Evolutionary conservation across 768 basidiomycete species (phyloP).

Genomic region (Mycena indigotica): DNA sequence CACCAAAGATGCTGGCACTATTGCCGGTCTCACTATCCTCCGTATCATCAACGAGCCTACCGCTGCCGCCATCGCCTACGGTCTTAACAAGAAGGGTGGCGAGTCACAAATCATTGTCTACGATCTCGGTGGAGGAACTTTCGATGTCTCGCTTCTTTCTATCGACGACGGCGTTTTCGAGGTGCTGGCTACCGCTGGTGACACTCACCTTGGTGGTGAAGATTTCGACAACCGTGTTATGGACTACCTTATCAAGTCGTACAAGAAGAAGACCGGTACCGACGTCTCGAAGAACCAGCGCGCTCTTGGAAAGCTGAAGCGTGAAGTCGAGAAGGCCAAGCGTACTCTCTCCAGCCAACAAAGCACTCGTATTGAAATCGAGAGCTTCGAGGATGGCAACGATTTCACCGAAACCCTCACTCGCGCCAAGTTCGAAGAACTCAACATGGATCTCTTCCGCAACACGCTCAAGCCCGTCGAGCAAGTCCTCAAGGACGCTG

Average conservation of each 20-base stretch:
- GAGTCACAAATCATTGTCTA: constrained; percentile 97
- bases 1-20: constrained; percentile 96
- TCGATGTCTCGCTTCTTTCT: constrained; percentile 95
- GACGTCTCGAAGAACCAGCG: constrained; percentile 79
- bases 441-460: constrained; percentile 98
- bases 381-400: constrained; percentile 93
- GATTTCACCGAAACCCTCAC: constrained; percentile 98
- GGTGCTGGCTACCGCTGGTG: constrained; percentile 88
- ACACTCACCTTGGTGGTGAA: constrained; percentile 94
- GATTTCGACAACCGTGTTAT: constrained; percentile 95
- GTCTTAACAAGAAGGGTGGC: constrained; percentile 93
- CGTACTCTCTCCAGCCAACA: constrained; percentile 91
- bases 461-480: constrained; percentile 99
- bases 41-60: constrained; percentile 99
- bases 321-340: constrained; percentile 94
- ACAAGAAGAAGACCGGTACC: constrained; percentile 91
- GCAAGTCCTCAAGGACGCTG: constrained; percentile 97
- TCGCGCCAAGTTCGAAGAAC: constrained; percentile 97
- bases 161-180: constrained; percentile 94
- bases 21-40: constrained; percentile 92
- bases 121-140: constrained; percentile 98
- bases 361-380: constrained; percentile 90
- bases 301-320: constrained; percentile 89
- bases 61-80: constrained; percentile 96
- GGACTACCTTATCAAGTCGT: constrained; percentile 83